Base-by-base conservation (phyloP, 1,284 basidiomycete species). In the Puccinia novopanici region DNA sequence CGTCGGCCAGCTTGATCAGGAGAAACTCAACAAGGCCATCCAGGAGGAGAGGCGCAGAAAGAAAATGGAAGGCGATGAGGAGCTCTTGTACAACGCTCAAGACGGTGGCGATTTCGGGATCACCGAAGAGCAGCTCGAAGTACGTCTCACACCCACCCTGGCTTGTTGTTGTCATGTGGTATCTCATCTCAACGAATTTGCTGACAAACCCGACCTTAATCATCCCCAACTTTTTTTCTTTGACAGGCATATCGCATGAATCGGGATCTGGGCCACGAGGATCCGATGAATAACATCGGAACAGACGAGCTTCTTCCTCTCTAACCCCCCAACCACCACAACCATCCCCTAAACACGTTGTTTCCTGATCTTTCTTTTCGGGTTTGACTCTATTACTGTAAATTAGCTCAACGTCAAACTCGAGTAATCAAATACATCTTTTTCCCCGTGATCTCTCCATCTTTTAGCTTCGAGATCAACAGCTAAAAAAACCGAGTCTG, bases 211-310 rank as follows among this genome's bases (percentile, higher is more conserved):
- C 92, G 93, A 85, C 82, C 92, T 87, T 74, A 42, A 50, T 85
- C 37, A 40, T 61, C 75, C n/a, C 81, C 65, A 54, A n/a, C 37
- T 24, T 48, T n/a, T 65, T 40, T 80, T 19, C 19, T 83, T 85
- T 80, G 87, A 93, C 92, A 95, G 90, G 91, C 91, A 24, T 95
- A 95, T 86, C 89, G 93, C 73, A 91, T 92, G 89, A 90, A 86
- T 75, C 89, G 90, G 72, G 81, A 82, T 10, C 85, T 86, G 87
- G 89, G 83, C 89, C 87, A 88, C 34, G 92, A 94, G 81, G 93
- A 95, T 86, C 93, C 93, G 3, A 94, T 95, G 92, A 92, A 92
- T 48, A 92, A 92, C 83, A 93, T 95, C 85, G 88, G 91, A 37
- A 92, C 93, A 84, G 84, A 86, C 15, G 86, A 87, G 68, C 77